Conservation (phyloP, 352 stramenopile genomes). For the Globisporangium paddicum region DNA sequence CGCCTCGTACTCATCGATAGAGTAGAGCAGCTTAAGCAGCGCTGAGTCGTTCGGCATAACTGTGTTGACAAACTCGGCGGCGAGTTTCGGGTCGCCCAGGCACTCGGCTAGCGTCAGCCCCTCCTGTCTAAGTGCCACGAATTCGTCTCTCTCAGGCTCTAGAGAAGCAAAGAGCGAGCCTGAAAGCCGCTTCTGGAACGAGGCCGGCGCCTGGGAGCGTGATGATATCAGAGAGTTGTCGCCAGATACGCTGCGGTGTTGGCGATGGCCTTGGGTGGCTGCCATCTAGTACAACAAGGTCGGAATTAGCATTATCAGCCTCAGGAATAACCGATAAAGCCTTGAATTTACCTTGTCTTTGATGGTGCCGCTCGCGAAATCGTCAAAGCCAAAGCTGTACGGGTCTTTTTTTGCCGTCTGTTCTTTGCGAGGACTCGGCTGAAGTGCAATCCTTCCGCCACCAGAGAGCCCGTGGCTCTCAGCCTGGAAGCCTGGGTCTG, state of each 20-base stretch:
- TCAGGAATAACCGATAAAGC: no score
- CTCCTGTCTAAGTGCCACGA: not conserved
- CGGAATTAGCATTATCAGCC: no score
- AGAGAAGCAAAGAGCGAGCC: not conserved
- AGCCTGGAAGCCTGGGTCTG: not conserved
- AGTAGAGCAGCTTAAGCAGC: constrained; percentile 33
- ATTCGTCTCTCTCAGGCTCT: not conserved
- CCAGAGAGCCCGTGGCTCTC: not conserved
- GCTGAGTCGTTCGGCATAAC: constrained; percentile 27
- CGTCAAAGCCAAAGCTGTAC: constrained; percentile 22
- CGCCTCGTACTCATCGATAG: constrained; percentile 39
- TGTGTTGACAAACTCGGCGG: constrained; percentile 36
- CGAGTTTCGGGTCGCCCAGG: constrained; percentile 35
- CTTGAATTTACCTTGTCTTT: not conserved
- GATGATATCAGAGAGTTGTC: not conserved
- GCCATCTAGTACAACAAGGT: no score
- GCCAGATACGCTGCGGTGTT: not conserved
- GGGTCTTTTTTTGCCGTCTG: not conserved
- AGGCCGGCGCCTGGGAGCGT: not conserved
- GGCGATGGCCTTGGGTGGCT: not conserved
- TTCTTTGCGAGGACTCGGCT: constrained; percentile 16
- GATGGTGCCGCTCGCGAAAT: constrained; percentile 18
- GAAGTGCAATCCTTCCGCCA: constrained; percentile 11
- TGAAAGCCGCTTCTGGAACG: not conserved
- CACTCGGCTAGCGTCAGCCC: constrained; percentile 27